Base-by-base conservation (phyloP, 2,329 filamentous ascomycete genomes). In the Aspergillus fumigatus region DNA sequence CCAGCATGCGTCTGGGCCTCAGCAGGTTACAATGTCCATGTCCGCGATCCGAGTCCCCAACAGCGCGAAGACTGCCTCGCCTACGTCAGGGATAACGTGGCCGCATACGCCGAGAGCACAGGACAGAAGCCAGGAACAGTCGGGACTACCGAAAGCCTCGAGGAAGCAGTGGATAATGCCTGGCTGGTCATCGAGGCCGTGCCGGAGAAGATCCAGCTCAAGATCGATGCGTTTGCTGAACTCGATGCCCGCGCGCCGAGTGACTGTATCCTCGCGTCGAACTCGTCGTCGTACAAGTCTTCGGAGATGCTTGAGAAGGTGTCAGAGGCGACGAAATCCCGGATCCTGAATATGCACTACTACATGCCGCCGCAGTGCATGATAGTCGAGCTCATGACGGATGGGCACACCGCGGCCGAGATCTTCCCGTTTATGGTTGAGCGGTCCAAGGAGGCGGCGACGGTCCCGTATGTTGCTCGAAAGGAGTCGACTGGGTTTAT, bases 131-230 rank as follows among this genome's bases (percentile, higher is more conserved):
- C 68, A 52, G 77, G 75, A 0, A 65, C 57, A 1, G 63, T 69
- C 0, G 53, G 65, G 9, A 70, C 70, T 2, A 70, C 74, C n/a
- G 68, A 73, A 5, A 70, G 75, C 27, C 62, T 82, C 1, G 56
- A 69, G 7, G 51, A 62, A 0, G 77, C 80, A 0, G 75, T 83
- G 4, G 52, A 65, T 1, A 67, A 78, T 35, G 76, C 80, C 2
- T 84, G 79, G 82, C 70, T 83, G 5, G 77, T 82, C n/a, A 75
- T 83, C 56, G 82, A 82, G 65, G 79, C 76, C 14, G 75, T 84
- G 0, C 81, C 80, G 0, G 82, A 83, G 63, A 77, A 73, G 53
- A 69, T 82, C 9, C 62, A 73, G 6, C 62, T 82, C 32, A 84
- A 84, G 67, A 76, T 78, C 14, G 70, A 71, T 11, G 79, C 75